Conservation (phyloP, 2,329 filamentous ascomycete genomes). For the Karstenula rhodostoma region DNA sequence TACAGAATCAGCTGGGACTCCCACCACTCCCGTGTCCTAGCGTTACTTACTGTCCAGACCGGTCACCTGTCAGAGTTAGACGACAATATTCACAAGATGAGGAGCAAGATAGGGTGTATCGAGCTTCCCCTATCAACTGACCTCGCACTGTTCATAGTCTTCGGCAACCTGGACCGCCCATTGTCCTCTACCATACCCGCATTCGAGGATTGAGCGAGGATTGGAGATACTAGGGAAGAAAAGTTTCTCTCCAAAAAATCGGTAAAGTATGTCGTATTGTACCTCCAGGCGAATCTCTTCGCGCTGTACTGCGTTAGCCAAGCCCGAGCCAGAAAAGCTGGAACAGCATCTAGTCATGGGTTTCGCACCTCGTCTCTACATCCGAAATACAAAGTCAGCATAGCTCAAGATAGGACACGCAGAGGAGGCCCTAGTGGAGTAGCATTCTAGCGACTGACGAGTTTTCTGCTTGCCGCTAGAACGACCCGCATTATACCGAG, state of each 20-base stretch:
- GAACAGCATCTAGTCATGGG: background rate
- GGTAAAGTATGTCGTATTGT: conserved; percentile 45
- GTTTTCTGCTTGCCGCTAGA: too few relatives aligned
- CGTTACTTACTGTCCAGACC: conserved; percentile 39
- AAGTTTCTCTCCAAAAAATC: conserved; percentile 39
- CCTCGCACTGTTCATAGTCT: conserved; percentile 48
- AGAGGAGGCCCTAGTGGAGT: background rate
- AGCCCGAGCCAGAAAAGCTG: background rate
- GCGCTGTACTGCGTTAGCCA: conserved; percentile 27
- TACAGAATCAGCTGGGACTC: background rate
- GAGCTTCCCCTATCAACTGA: conserved; percentile 27
- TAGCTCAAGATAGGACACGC: background rate
- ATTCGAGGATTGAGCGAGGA: conserved; percentile 48
- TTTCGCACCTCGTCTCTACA: conserved; percentile 7
- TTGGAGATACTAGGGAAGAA: conserved; percentile 41
- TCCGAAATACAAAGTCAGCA: background rate
- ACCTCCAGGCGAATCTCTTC: conserved; percentile 48
- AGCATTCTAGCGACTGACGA: background rate
- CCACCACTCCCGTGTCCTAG: background rate
- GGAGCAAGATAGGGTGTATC: background rate
- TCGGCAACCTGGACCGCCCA: conserved; percentile 50
- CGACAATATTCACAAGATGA: conserved; percentile 12
- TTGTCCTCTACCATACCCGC: conserved; percentile 50
- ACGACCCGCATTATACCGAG: background rate
- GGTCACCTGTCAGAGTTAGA: conserved; percentile 41